phyloP scores from a whole-genome alignment of 176 grass and related monocot species.

The Hordeum marinum region DNA sequence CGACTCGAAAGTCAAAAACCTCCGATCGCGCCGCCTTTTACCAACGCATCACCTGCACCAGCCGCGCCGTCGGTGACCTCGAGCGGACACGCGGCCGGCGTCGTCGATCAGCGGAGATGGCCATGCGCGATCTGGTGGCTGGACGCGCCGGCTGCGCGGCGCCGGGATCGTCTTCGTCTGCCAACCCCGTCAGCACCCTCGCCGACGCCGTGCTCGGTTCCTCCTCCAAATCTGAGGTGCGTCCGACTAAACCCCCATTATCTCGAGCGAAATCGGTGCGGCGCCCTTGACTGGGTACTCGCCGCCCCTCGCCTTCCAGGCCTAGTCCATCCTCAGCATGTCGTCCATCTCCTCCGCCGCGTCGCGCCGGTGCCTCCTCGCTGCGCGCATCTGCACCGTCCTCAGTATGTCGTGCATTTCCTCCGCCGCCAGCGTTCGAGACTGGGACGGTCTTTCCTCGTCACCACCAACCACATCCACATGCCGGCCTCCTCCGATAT shows the following conservation, averaged over 20 bases:
- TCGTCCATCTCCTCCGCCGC: constrained; percentile 27
- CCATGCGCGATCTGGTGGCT: neutral
- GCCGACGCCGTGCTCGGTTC: neutral
- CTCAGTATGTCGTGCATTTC: neutral
- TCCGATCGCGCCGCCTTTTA: neutral
- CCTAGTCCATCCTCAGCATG: constrained; percentile 52
- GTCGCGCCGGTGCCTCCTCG: neutral
- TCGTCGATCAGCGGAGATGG: neutral
- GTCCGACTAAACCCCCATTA: neutral
- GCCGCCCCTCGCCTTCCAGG: too few species aligned
- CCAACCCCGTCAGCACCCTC: neutral
- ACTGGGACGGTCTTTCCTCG: neutral
- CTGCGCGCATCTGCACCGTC: neutral
- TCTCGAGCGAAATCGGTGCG: neutral
- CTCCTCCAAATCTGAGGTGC: neutral
- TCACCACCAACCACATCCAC: constrained; percentile 16
- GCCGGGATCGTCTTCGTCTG: neutral
- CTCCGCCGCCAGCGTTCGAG: neutral
- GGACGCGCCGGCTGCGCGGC: neutral
- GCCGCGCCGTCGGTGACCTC: neutral
- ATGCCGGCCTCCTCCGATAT: neutral
- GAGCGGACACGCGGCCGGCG: neutral
- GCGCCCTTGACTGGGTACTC: neutral
- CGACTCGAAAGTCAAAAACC: too few species aligned
- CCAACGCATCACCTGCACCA: neutral